These are phyloP conservation scores for Pseudogymnoascus verrucosus DNA, from an alignment of 2,329 filamentous ascomycete genomes.

Conservation along the genomic window DNA sequence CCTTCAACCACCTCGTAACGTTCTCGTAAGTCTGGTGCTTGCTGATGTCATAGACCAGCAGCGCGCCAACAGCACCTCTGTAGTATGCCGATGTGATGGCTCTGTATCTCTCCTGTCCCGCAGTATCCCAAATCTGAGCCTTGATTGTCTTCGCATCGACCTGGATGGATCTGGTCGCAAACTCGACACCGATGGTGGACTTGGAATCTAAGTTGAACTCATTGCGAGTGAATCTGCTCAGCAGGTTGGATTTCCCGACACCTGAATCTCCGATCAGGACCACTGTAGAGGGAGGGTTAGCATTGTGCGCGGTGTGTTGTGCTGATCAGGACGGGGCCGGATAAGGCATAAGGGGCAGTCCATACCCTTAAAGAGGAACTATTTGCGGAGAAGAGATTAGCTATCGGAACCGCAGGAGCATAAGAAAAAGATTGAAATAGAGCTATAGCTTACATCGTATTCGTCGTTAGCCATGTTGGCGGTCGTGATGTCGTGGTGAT, in stretches of 20 bases:
- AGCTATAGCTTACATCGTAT: conserved; percentile 78
- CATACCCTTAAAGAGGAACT: conserved; percentile 94
- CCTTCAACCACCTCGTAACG: conserved; percentile 97
- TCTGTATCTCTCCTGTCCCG: conserved; percentile 96
- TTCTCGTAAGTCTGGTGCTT: conserved; percentile 99
- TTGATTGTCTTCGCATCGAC: conserved; percentile 99
- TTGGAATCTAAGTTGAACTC: conserved; percentile 99
- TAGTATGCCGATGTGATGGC: conserved; percentile 99
- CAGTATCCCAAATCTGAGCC: conserved; percentile 99
- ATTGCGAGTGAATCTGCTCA: conserved; percentile 98
- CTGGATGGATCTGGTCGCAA: conserved; percentile 96
- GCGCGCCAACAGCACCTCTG: conserved; percentile 89
- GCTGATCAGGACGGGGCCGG: neutral
- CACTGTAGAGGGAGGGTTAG: conserved; percentile 47
- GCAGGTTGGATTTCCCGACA: conserved; percentile 98
- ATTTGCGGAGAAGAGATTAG: conserved; percentile 29
- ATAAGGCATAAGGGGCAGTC: conserved; percentile 12
- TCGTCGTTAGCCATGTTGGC: conserved; percentile 96
- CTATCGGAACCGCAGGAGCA: conserved; percentile 29
- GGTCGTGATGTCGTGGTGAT: conserved; percentile 21
- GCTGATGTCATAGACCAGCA: conserved; percentile 99
- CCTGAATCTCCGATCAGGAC: conserved; percentile 99
- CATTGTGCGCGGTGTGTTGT: conserved; percentile 19
- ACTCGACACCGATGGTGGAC: conserved; percentile 99
- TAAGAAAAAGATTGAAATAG: conserved; percentile 13